Percentiles rank a stretch among this genome's conserved stretches.
These are phyloP conservation scores for Corylus avellana DNA, from an alignment of 306 rosid species.

Conservation along the genomic window DNA sequence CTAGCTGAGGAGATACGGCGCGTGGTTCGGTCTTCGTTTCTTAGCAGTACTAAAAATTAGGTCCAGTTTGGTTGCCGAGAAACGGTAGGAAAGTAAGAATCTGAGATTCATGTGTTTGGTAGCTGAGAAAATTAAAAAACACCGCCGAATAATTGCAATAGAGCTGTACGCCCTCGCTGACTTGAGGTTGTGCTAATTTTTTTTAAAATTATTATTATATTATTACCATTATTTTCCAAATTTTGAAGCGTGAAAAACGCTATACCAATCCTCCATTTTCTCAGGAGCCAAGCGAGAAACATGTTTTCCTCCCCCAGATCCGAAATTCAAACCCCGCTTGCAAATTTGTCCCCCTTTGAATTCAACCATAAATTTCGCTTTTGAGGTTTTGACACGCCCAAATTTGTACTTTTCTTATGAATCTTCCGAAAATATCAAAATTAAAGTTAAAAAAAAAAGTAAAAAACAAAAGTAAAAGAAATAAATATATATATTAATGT, in stretches of 20 bases:
- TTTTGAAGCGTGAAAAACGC: not conserved
- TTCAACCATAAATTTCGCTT: slow-evolving; percentile 35
- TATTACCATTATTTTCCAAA: not conserved
- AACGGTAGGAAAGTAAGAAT: not conserved
- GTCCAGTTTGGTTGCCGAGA: slow-evolving; percentile 17
- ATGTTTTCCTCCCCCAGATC: slow-evolving; percentile 32
- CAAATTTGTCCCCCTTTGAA: slow-evolving; percentile 19
- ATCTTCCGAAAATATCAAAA: too few species aligned
- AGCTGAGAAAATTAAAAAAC: not conserved
- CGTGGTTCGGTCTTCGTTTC: not conserved
- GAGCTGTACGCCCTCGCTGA: not conserved
- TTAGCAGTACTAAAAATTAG: not conserved
- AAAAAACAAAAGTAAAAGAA: not conserved
- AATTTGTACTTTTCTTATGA: not conserved
- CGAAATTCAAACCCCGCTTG: slow-evolving; percentile 8
- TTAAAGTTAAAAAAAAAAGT: not conserved
- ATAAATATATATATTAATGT: not conserved
- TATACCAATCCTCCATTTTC: not conserved
- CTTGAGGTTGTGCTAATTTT: not conserved
- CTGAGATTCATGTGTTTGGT: slow-evolving; percentile 8
- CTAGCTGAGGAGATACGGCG: too few species aligned
- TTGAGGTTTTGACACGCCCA: slow-evolving; percentile 4
- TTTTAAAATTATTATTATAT: too few species aligned
- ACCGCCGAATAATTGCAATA: not conserved
- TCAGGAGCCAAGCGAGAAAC: slow-evolving; percentile 2